A percentile compares a stretch with the other conserved stretches of the same genome.
phyloP scores from a whole-genome alignment of 2,329 filamentous ascomycete genomes.

The Madurella fahalii region DNA sequence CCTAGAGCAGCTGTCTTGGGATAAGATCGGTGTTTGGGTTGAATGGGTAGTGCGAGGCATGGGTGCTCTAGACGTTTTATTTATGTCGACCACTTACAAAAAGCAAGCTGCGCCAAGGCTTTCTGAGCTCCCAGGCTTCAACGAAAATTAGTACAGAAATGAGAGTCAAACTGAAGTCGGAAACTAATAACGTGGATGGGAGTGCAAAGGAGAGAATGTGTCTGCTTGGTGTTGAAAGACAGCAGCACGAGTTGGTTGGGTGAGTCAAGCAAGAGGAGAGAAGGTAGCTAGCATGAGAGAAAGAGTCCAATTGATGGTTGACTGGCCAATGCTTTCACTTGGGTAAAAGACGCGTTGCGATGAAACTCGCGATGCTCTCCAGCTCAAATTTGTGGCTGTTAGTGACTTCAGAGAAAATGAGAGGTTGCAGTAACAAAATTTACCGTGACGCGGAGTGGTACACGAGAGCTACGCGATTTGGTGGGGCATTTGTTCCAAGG shows the following conservation, averaged over 20 bases:
- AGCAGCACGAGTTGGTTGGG: not conserved
- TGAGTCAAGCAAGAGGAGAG: not conserved
- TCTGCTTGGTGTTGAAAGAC: too few relatives aligned
- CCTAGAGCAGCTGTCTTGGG: too few relatives aligned
- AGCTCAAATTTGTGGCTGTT: slow-evolving; percentile 10
- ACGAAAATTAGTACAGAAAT: too few relatives aligned
- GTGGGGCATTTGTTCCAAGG: not conserved
- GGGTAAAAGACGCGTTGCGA: not conserved
- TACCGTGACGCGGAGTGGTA: slow-evolving; percentile 11
- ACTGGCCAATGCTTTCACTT: not conserved
- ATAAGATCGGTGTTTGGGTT: too few relatives aligned
- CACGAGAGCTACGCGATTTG: slow-evolving; percentile 6
- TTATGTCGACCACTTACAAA: too few relatives aligned
- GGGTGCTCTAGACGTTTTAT: too few relatives aligned
- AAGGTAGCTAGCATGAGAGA: not conserved
- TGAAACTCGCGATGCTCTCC: slow-evolving; percentile 8
- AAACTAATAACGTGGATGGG: too few relatives aligned
- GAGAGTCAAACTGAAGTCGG: too few relatives aligned
- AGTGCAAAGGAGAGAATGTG: too few relatives aligned
- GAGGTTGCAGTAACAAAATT: slow-evolving; percentile 12
- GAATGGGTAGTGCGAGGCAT: too few relatives aligned
- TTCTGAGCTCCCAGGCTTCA: too few relatives aligned
- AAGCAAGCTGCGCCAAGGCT: too few relatives aligned
- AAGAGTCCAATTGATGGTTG: not conserved
- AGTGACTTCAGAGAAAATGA: not conserved